phyloP scores from a whole-genome alignment of 176 grass and related monocot genomes.

The Melocanna baccifera region DNA sequence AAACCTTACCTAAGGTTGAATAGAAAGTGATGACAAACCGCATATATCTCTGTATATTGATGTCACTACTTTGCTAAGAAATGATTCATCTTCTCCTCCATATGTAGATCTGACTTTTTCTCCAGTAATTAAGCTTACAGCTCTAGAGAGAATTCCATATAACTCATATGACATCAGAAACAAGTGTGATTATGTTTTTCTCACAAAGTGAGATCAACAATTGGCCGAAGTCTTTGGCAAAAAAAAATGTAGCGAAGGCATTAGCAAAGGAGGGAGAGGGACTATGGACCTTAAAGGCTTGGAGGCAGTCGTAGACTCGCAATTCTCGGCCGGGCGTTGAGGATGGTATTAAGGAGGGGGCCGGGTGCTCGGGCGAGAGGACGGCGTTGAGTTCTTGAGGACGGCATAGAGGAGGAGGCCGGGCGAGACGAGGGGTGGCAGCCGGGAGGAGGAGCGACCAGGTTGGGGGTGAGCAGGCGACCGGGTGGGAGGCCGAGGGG shows the following conservation, averaged over 20 bases:
- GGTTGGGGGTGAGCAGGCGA: too few relatives aligned
- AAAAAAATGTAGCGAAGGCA: not conserved
- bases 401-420: too few relatives aligned
- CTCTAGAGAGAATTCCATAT: constrained; percentile 87
- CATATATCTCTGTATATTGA: constrained; percentile 78
- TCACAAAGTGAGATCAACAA: constrained; percentile 5
- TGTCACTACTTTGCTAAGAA: constrained; percentile 73
- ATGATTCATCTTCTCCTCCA: constrained; percentile 74
- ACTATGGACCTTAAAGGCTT: too few relatives aligned
- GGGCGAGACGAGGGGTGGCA: too few relatives aligned
- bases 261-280: too few relatives aligned
- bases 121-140: constrained; percentile 84
- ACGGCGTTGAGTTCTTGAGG: too few relatives aligned
- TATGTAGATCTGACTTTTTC: constrained; percentile 81
- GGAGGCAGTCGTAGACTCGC: too few relatives aligned
- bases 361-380: too few relatives aligned
- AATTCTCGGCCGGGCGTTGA: too few relatives aligned
- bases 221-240: not conserved
- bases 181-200: constrained; percentile 3
- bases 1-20: constrained; percentile 27
- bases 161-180: constrained; percentile 98
- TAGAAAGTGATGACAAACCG: constrained; percentile 51
- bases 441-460: too few relatives aligned
- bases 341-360: too few relatives aligned
- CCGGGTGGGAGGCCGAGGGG: too few relatives aligned